phyloP scores from a whole-genome alignment of 441 rosid genomes.

The Populus tomentosa region DNA sequence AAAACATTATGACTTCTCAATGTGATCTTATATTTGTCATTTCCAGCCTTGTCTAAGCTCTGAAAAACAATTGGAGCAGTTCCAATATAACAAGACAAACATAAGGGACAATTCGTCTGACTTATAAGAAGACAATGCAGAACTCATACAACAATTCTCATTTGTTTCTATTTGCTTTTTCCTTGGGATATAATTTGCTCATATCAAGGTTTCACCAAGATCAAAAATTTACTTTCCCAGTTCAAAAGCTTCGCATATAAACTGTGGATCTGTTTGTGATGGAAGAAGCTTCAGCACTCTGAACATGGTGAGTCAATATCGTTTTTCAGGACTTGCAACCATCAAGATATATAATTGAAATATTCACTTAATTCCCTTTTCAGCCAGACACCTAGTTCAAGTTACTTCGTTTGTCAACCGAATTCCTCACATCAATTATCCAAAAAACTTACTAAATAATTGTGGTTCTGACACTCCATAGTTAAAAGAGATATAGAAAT shows the following conservation, averaged over 20 bases:
- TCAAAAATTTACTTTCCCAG: not conserved
- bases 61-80: slow-evolving; percentile 31
- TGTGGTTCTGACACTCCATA: not conserved
- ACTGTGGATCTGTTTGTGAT: not conserved
- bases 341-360: not conserved
- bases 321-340: not conserved
- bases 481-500: too few species aligned
- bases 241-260: not conserved
- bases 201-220: too few species aligned
- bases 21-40: slow-evolving; percentile 59
- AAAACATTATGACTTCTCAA: slow-evolving; percentile 65
- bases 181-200: not conserved
- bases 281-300: not conserved
- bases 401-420: not conserved
- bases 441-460: not conserved
- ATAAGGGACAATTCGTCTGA: slow-evolving; percentile 13
- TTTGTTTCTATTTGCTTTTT: not conserved
- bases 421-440: not conserved
- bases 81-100: slow-evolving; percentile 5
- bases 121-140: slow-evolving; percentile 12
- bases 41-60: slow-evolving; percentile 67
- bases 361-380: not conserved
- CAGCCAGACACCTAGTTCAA: not conserved
- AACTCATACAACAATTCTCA: not conserved
- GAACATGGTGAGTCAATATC: not conserved